Conservation (phyloP, 2,329 filamentous ascomycete species). For the Plectosphaerella plurivora region DNA sequence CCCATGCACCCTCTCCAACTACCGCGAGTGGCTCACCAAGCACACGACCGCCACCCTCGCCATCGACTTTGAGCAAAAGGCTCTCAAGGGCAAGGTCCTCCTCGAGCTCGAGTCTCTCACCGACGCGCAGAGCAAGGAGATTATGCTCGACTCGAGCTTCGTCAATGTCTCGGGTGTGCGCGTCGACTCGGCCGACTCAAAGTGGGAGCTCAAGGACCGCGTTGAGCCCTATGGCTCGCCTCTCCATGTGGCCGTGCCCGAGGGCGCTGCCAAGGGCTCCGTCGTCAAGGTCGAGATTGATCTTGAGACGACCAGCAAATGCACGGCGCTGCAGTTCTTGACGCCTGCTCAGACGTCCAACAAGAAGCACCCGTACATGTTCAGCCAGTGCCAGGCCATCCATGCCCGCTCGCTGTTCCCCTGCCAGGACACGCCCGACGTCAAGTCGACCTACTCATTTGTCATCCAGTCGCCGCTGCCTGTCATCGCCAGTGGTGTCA, state of each 20-base stretch:
- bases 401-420: constrained; percentile 92
- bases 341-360: constrained; percentile 90
- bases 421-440: constrained; percentile 94
- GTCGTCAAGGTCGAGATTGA: constrained; percentile 57
- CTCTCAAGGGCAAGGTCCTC: constrained; percentile 70
- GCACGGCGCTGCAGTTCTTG: constrained; percentile 93
- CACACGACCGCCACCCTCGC: constrained; percentile 79
- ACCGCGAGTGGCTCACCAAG: constrained; percentile 78
- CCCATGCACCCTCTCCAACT: constrained; percentile 89
- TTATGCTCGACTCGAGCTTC: constrained; percentile 85
- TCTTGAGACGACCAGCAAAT: constrained; percentile 78
- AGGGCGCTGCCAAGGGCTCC: constrained; percentile 48
- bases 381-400: constrained; percentile 96
- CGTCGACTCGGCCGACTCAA: constrained; percentile 58
- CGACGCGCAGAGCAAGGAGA: constrained; percentile 66
- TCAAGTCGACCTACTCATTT: constrained; percentile 93
- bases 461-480: constrained; percentile 80
- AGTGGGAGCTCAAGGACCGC: constrained; percentile 67
- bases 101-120: constrained; percentile 75
- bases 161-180: constrained; percentile 69
- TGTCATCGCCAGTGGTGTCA: constrained; percentile 85
- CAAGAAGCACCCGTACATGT: constrained; percentile 95
- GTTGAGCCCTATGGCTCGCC: constrained; percentile 72
- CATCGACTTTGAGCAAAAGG: constrained; percentile 78
- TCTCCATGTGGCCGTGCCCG: constrained; percentile 58